Evolutionary conservation across 2,329 filamentous ascomycete species (phyloP).

Genomic region (Penicillium sp.): DNA sequence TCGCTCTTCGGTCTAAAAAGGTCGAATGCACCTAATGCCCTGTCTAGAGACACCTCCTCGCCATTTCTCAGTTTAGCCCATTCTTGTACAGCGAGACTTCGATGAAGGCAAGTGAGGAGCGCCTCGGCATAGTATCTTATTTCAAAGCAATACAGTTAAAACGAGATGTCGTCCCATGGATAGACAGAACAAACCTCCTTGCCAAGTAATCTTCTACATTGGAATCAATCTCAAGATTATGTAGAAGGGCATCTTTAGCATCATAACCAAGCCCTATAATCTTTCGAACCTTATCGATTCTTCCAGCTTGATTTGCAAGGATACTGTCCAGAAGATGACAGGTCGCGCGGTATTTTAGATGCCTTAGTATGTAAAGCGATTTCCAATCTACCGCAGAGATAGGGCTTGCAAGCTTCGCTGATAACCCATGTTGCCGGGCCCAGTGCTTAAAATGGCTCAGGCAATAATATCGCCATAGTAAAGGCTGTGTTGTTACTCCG

Average conservation of each 20-base stretch:
- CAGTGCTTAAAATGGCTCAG: constrained; percentile 61
- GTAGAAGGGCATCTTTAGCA: constrained; percentile 72
- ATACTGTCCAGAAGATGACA: constrained; percentile 59
- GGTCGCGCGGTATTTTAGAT: constrained; percentile 45
- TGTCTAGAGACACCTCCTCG: constrained; percentile 56
- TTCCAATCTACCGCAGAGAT: constrained; percentile 65
- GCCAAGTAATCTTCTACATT: constrained; percentile 70
- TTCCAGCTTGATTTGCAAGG: constrained; percentile 59
- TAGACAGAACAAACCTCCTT: constrained; percentile 53
- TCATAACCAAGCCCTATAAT: constrained; percentile 72
- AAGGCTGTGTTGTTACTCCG: constrained; percentile 58
- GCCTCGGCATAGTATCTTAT: constrained; percentile 64
- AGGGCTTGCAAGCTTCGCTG: constrained; percentile 46
- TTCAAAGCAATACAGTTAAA: no score
- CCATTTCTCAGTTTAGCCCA: constrained; percentile 56
- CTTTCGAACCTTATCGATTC: constrained; percentile 59
- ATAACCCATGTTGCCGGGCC: constrained; percentile 56
- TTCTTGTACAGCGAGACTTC: constrained; percentile 65
- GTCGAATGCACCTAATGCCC: constrained; percentile 72
- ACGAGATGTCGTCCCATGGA: no score
- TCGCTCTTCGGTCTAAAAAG: constrained; percentile 73
- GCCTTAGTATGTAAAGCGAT: constrained; percentile 52
- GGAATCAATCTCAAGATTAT: constrained; percentile 53
- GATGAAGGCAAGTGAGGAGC: constrained; percentile 69
- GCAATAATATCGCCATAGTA: constrained; percentile 76